Evolutionary conservation across 2,329 filamentous ascomycete genomes (phyloP).

Genomic region (Ciborinia camelliae): DNA sequence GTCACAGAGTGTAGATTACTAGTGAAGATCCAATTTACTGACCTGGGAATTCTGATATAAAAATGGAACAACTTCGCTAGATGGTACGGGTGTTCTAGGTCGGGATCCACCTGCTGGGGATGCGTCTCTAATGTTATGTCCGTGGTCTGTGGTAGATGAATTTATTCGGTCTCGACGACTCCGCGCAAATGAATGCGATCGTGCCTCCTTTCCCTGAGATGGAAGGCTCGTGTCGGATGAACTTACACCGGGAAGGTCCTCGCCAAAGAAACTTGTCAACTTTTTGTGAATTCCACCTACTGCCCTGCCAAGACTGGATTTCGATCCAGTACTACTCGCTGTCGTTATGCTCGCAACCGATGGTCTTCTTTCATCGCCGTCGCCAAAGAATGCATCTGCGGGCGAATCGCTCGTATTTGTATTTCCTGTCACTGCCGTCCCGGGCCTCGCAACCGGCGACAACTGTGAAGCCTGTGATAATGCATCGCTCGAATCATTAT

Average conservation of each 20-base stretch:
- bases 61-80: slow-evolving; percentile 96
- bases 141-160: slow-evolving; percentile 69
- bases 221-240: slow-evolving; percentile 69
- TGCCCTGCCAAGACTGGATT: slow-evolving; percentile 61
- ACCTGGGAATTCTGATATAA: slow-evolving; percentile 84
- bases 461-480: slow-evolving; percentile 63
- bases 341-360: slow-evolving; percentile 86
- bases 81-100: slow-evolving; percentile 80
- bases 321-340: slow-evolving; percentile 80
- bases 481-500: slow-evolving; percentile 72
- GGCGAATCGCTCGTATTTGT: slow-evolving; percentile 56
- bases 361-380: slow-evolving; percentile 77
- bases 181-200: slow-evolving; percentile 58
- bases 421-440: slow-evolving; percentile 43
- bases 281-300: slow-evolving; percentile 68
- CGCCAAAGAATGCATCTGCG: slow-evolving; percentile 58
- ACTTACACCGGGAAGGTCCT: slow-evolving; percentile 74
- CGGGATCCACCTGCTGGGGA: slow-evolving; percentile 66
- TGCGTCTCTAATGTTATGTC: slow-evolving; percentile 52
- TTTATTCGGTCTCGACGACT: slow-evolving; percentile 71
- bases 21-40: slow-evolving; percentile 38
- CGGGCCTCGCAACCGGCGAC: slow-evolving; percentile 65
- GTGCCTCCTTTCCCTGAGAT: slow-evolving; percentile 55
- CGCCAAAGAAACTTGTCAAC: slow-evolving; percentile 87
- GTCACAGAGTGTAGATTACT: slow-evolving; percentile 10